Evolutionary conservation across 768 basidiomycete species (phyloP), one percentile per base, ranked within the genome.

Genomic region (Mycena floridula): DNA sequence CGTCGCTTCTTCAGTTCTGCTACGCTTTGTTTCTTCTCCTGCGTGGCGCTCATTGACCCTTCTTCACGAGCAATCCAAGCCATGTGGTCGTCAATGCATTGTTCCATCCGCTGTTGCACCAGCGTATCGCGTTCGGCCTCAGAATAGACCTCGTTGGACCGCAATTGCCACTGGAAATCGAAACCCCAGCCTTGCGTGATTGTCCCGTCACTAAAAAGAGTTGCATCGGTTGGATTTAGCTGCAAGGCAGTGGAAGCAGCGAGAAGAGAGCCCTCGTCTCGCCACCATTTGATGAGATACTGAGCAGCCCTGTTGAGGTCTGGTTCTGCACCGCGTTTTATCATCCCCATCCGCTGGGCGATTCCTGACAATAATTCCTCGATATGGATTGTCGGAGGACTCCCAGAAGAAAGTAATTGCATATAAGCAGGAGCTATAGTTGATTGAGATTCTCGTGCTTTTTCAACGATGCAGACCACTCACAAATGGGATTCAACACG

Each of bases 261-360:
- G 36, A 76, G 60, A 39, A 79, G 65, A 5, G 81, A 74, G 42
- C 85, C 87, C 53, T 85, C 76, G 39, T 77, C 78, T 32, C 95
- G 81, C 83, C 93, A 99, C 77, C 90, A 90, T 37, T 78, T 72
- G 32, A 98, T 76, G 55, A 97, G 85, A 72, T 85, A 90, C 18
- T 71, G 68, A 4, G 85, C 85, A 7, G 92, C 89, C 20, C 89
- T 77, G 4, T 75, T 60, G 4, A 73, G 57, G 65, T 98, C 87
- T 40, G 72, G 68, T 37, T 79, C 71, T 12, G 85, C 90, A 5
- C 93, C 91, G 49, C 82, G 77, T 50, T 74, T 69, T 16, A 95
- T 67, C 74, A 94, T 89, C n/a, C 87, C 81, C 59, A 95, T 79
- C 13, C 93, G 76, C 30, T 59, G 59, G 0, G 82, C 89, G 25